These are phyloP conservation scores for Talaromyces sp. DNA, from an alignment of 2,329 filamentous ascomycete genomes.

Conservation along the genomic window DNA sequence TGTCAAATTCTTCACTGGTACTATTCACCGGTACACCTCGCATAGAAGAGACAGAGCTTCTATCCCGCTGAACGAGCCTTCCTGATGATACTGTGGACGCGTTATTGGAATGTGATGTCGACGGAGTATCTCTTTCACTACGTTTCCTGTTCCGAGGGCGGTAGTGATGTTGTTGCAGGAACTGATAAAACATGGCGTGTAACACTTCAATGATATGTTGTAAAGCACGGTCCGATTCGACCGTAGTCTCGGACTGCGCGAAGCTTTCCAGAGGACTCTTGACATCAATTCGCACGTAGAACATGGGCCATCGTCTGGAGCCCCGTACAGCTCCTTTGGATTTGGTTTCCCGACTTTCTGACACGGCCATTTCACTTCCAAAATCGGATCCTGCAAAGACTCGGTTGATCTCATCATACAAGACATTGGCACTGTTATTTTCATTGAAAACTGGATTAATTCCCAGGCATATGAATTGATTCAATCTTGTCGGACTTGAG, in stretches of 20 bases:
- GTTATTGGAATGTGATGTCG: neutral
- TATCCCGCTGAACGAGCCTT: neutral
- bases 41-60: neutral
- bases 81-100: neutral
- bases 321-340: slow-evolving; percentile 54
- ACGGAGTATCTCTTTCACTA: slow-evolving; percentile 9
- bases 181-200: slow-evolving; percentile 63
- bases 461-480: slow-evolving; percentile 79
- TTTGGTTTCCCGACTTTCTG: slow-evolving; percentile 43
- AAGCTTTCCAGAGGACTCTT: slow-evolving; percentile 36
- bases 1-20: slow-evolving; percentile 1
- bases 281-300: slow-evolving; percentile 64
- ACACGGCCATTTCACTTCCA: slow-evolving; percentile 46
- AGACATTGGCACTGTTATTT: slow-evolving; percentile 53
- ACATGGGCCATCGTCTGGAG: slow-evolving; percentile 83
- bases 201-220: slow-evolving; percentile 60
- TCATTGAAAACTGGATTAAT: slow-evolving; percentile 57
- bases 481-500: slow-evolving; percentile 64
- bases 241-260: slow-evolving; percentile 37
- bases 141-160: slow-evolving; percentile 44
- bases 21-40: neutral
- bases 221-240: slow-evolving; percentile 43
- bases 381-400: slow-evolving; percentile 74
- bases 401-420: slow-evolving; percentile 75
- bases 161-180: slow-evolving; percentile 68